Percentiles rank a stretch among this genome's conserved stretches.
These are phyloP conservation scores for Pichia inconspicua DNA, from an alignment of 1,139 yeast species.

Conservation along the genomic window DNA sequence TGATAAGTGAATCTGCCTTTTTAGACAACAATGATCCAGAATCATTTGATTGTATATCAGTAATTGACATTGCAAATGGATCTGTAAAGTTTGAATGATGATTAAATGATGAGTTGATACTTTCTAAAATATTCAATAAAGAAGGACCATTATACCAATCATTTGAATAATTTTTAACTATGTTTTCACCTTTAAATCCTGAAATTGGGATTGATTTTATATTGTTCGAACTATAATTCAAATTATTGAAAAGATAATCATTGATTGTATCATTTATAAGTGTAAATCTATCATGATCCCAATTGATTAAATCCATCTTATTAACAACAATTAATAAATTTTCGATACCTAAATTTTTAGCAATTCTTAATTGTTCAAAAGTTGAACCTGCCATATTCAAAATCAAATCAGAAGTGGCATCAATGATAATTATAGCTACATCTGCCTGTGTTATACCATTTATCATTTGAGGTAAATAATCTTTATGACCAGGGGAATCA, in stretches of 20 bases:
- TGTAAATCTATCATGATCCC: slow-evolving; percentile 49
- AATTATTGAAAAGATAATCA: slow-evolving; percentile 30
- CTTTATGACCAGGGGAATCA: slow-evolving; percentile 98
- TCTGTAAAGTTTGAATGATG: slow-evolving; percentile 5
- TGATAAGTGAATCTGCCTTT: slow-evolving; percentile 36
- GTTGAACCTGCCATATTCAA: slow-evolving; percentile 80
- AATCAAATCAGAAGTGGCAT: slow-evolving; percentile 80
- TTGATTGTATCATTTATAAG: slow-evolving; percentile 55
- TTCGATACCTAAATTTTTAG: slow-evolving; percentile 75
- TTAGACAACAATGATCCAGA: slow-evolving; percentile 12
- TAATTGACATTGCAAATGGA: slow-evolving; percentile 43
- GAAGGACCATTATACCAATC: slow-evolving; percentile 42
- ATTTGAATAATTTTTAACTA: slow-evolving; percentile 38
- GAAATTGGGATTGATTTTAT: slow-evolving; percentile 74
- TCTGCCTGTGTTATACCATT: slow-evolving; percentile 94
- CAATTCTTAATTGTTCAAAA: slow-evolving; percentile 83
- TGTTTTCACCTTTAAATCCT: slow-evolving; percentile 79
- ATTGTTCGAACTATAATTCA: slow-evolving; percentile 49
- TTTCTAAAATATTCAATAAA: slow-evolving; percentile 50
- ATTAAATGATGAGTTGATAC: slow-evolving; percentile 13
- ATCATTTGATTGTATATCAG: slow-evolving; percentile 34
- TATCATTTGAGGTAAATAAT: slow-evolving; percentile 97
- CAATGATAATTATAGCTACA: slow-evolving; percentile 65
- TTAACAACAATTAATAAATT: slow-evolving; percentile 73
- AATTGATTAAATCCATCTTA: slow-evolving; percentile 62